phyloP scores from a whole-genome alignment of 2,329 filamentous ascomycete species.

The Fusarium oxysporum region DNA sequence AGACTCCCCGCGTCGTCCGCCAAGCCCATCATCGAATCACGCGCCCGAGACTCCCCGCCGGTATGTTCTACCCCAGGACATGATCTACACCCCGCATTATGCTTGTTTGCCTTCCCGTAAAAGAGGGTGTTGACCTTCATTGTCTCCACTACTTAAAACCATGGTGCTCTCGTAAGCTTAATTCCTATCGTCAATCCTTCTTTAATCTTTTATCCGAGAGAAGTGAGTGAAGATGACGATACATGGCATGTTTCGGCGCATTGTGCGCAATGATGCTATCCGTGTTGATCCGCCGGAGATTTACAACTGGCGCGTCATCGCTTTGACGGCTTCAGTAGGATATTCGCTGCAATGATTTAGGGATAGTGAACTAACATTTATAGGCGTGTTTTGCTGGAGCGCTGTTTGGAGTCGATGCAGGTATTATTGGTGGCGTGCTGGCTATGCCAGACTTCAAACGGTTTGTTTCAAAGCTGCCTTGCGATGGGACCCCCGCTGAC shows the following conservation, averaged over 20 bases:
- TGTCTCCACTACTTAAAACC: conserved; percentile 36
- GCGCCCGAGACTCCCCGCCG: conserved; percentile 21
- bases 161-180: conserved; percentile 9
- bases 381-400: conserved; percentile 40
- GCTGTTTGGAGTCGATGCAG: conserved; percentile 45
- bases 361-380: neutral
- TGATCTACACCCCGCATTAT: conserved; percentile 13
- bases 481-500: rapidly evolving
- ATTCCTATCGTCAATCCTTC: neutral
- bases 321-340: conserved; percentile 66
- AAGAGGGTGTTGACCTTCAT: neutral
- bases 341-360: rapidly evolving
- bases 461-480: neutral
- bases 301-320: conserved; percentile 76
- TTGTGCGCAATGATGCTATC: conserved; percentile 71
- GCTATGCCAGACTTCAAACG: conserved; percentile 44
- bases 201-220: too few species aligned
- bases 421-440: conserved; percentile 46
- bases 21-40: neutral
- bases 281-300: conserved; percentile 74
- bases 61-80: conserved; percentile 4
- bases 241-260: conserved; percentile 44
- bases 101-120: neutral
- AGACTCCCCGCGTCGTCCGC: conserved; percentile 25
- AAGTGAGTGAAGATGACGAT: conserved; percentile 31